A percentile compares a stretch with the other conserved stretches of the same genome.
phyloP scores from a whole-genome alignment of 208 protist species.

The Leishmania lainsoni region DNA sequence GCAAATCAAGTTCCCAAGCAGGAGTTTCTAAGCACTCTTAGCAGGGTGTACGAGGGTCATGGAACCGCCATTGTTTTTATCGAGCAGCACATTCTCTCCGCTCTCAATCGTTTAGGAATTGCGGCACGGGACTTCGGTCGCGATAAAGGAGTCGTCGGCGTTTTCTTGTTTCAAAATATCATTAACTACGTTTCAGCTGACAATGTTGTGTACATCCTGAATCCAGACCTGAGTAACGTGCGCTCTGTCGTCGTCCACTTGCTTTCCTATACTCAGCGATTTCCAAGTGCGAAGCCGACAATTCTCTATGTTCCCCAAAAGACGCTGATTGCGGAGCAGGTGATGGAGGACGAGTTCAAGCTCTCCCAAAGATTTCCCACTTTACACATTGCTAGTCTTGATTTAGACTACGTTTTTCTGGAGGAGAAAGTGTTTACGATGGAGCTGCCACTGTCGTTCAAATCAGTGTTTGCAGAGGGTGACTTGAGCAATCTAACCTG shows the following conservation, averaged over 20 bases:
- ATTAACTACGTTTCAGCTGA: constrained; percentile 51
- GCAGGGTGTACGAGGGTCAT: constrained; percentile 18
- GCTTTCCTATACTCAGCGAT: constrained; percentile 55
- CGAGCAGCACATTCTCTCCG: constrained; percentile 37
- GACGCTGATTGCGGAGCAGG: constrained; percentile 72
- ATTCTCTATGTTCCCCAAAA: constrained; percentile 78
- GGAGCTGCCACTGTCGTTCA: constrained; percentile 70
- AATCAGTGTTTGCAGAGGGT: constrained; percentile 70
- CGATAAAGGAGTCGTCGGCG: constrained; percentile 39
- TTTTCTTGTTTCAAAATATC: constrained; percentile 46
- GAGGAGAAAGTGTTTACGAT: constrained; percentile 80
- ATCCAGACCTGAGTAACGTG: constrained; percentile 47
- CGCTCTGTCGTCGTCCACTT: constrained; percentile 55
- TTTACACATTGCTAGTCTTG: constrained; percentile 62
- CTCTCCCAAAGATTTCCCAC: constrained; percentile 52
- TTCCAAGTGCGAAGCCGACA: constrained; percentile 44
- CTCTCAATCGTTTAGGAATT: constrained; percentile 30
- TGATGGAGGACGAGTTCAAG: constrained; percentile 75
- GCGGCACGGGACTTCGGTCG: constrained; percentile 20
- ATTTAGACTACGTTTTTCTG: constrained; percentile 81
- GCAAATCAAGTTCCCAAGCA: constrained; percentile 35
- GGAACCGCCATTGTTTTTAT: constrained; percentile 49
- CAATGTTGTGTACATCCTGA: constrained; percentile 46
- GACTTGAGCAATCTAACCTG: constrained; percentile 68
- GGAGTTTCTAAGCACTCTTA: constrained; percentile 28